Base-by-base conservation (phyloP, 2,329 filamentous ascomycete genomes). In the Phoma sp. region DNA sequence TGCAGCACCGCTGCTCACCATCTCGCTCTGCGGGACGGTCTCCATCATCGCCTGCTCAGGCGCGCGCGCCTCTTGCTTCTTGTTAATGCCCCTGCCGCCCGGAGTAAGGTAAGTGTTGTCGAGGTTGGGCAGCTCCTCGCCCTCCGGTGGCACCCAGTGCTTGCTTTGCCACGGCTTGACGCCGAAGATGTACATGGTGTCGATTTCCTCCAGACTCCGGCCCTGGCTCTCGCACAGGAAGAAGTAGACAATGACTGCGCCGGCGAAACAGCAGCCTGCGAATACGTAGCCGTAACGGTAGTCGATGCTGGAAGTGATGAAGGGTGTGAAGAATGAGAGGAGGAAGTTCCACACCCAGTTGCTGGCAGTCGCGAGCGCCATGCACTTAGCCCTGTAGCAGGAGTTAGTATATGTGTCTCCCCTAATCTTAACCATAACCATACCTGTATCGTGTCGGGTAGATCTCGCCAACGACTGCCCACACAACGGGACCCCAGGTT, bases 281-380 rank as follows among this genome's bases (percentile, higher is more conserved):
- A 92, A 92, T 27, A 93, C 85, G 59, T 91, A 90, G 2, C 89
- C 89, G 65, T 90, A 90, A 1, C 81, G 81, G 73, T 88, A 92
- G 61, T 88, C 83, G 49, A 92, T 92, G 3, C 83, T 83, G 0
- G 80, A 77, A 0, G 86, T 89, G 68, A 93, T 92, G 74, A 91
- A 92, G 0, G 89, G 88, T 0, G 90, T 91, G 78, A 91, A 91
- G 78, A 93, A 93, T 0, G 84, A 75, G 39, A 76, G 70, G 13
- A 77, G 64, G 60, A 77, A 78, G 57, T 78, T 78, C 64, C 66
- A 78, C 0, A 70, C 62, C 77, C 78, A 79, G 66, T 79, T 79
- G 18, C 66, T 70, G 4, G 77, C 75, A 1, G 77, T 80, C 2
- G 77, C 76, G 1, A 80, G 62, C 7, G 71, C 77, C 76, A 79